Evolutionary conservation across 225 moss, liverwort and hornwort species (phyloP).

Genomic region (Physcomitrellopsis africana): DNA sequence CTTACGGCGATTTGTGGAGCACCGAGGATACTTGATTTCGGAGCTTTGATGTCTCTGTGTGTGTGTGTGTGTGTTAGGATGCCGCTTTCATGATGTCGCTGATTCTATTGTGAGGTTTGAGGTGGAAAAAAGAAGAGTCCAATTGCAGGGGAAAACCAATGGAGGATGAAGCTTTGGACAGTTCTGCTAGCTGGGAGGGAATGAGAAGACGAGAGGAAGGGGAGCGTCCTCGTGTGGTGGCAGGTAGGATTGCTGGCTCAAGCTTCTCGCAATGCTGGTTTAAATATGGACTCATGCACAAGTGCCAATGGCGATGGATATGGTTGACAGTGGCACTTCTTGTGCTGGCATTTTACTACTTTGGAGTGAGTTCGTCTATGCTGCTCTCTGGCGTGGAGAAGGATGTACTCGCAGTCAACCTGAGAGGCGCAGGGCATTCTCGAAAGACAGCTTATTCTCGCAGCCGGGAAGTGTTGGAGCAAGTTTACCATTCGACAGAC

Average conservation of each 20-base stretch:
- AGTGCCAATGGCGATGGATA: slow-evolving; percentile 40
- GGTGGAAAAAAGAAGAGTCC: no score
- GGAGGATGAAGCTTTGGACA: no score
- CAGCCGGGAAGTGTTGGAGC: slow-evolving; percentile 36
- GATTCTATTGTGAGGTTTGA: no score
- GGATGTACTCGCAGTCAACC: slow-evolving; percentile 4
- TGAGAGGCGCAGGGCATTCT: slow-evolving; percentile 12
- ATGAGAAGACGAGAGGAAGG: slow-evolving; percentile 13
- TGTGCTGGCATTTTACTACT: slow-evolving; percentile 35
- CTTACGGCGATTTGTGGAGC: no score
- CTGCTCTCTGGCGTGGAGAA: slow-evolving; percentile 24
- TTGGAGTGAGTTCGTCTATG: slow-evolving; percentile 31
- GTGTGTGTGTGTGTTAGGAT: no score
- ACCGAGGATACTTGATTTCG: no score
- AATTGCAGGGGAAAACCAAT: no score
- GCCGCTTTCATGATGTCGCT: no score
- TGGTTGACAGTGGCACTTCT: slow-evolving; percentile 38
- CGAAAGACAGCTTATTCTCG: slow-evolving; percentile 22
- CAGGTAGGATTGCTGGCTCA: slow-evolving; percentile 24
- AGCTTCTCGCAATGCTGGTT: slow-evolving; percentile 21
- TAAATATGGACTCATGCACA: slow-evolving; percentile 21
- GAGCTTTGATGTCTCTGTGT: no score
- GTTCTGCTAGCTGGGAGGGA: not conserved
- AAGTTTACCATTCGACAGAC: slow-evolving; percentile 69
- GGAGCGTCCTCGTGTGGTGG: slow-evolving; percentile 12